Conservation (phyloP, 2,329 filamentous ascomycete species). For the Cadophora malorum region DNA sequence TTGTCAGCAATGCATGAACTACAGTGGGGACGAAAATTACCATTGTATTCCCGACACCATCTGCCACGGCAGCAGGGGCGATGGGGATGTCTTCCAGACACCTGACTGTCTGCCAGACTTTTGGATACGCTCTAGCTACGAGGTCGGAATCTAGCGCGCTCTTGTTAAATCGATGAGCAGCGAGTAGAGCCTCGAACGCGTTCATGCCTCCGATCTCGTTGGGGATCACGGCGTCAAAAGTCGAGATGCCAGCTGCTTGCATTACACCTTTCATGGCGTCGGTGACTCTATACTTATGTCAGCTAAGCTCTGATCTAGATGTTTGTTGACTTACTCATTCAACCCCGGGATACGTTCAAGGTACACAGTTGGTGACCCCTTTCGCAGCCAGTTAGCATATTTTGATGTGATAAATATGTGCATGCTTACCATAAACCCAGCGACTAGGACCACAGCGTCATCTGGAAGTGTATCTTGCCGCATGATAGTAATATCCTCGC, state of each 20-base stretch:
- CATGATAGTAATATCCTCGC: conserved; percentile 38
- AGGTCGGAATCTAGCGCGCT: conserved; percentile 41
- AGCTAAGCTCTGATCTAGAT: conserved; percentile 8
- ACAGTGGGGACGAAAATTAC: conserved; percentile 21
- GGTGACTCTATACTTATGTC: conserved; percentile 35
- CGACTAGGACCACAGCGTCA: conserved; percentile 38
- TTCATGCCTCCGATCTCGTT: conserved; percentile 73
- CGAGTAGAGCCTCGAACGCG: conserved; percentile 46
- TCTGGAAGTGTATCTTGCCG: conserved; percentile 43
- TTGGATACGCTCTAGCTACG: conserved; percentile 44
- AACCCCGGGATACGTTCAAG: conserved; percentile 43
- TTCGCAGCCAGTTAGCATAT: not conserved
- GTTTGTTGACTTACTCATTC: conserved; percentile 35
- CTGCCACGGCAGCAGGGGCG: conserved; percentile 39
- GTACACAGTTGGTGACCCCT: conserved; percentile 44
- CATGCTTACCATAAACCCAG: conserved; percentile 41
- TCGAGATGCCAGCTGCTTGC: conserved; percentile 31
- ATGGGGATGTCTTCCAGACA: conserved; percentile 41
- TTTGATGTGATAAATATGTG: not conserved
- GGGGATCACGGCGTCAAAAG: conserved; percentile 60
- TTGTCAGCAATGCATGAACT: not conserved
- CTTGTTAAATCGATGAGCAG: conserved; percentile 40
- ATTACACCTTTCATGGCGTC: conserved; percentile 42
- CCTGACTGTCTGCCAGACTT: conserved; percentile 43
- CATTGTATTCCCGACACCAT: conserved; percentile 34